Evolutionary conservation across 2,329 filamentous ascomycete species (phyloP), one percentile per base, ranked within the genome.

Genomic region (Penicillium sumatraense): DNA sequence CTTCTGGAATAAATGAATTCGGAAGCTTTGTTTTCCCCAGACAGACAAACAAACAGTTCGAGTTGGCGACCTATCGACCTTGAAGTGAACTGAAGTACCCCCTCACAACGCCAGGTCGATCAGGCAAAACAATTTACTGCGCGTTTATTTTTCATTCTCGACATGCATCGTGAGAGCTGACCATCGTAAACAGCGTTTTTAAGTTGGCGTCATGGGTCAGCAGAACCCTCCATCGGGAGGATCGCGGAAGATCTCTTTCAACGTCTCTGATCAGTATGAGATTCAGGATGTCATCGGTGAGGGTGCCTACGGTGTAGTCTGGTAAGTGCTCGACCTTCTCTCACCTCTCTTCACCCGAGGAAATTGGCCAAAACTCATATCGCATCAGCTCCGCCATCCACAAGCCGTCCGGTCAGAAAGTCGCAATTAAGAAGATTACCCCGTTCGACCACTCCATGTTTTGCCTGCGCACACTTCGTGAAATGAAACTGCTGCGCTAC

Each of bases 391-490:
- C 95, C 58, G 95, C 95, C 54, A 88, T 98, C 66, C 95, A 99
- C 82, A 98, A 98, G 80, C 95, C 95, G 20, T 98, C 95, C 0
- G 89, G 92, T 60, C 95, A 99, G 78, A 98, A 98, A 80, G 95
- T 99, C 57, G 95, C 95, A 58, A 99, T 99, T 83, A 99, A 99
- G 84, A 99, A 99, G 85, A 99, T 99, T 70, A 98, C 93, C 0
- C 95, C 95, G 5, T 99, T 99, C 77, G 95, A 99, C 72, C 95
- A 98, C 76, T 96, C 92, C 74, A 97, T 97, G 93, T 97, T 97
- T 83, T 97, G 93, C 75, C 81, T 99, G 69, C 85, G 95, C 75
- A 99, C 95, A 1, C 82, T 99, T 64, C 92, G 95, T 76, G 95
- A 99, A 80, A 99, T 99, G 95, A 99, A 99, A 85, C 84, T 99